These are phyloP conservation scores for Scutellaria galericulata DNA, from an alignment of 257 asterid species.

Conservation along the genomic window DNA sequence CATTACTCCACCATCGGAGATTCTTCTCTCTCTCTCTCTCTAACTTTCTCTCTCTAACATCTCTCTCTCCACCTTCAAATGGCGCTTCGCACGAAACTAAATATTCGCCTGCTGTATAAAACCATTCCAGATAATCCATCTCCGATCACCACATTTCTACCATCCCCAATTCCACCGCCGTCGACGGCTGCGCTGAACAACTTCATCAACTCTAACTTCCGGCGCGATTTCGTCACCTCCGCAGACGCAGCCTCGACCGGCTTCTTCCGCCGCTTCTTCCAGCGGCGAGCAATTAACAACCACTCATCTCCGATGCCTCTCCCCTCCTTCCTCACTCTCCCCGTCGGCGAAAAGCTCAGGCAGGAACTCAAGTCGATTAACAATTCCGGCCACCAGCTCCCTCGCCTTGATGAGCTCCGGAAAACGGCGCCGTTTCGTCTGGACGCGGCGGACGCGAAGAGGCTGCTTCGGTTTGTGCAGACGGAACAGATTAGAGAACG, in stretches of 20 bases:
- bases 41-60: too few relatives aligned
- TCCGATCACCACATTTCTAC: constrained; percentile 30
- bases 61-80: constrained; percentile 37
- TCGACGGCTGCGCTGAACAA: constrained; percentile 23
- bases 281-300: constrained; percentile 55
- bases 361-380: constrained; percentile 55
- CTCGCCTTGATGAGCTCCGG: constrained; percentile 39
- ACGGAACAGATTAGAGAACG: constrained; percentile 51
- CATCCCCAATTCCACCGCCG: constrained; percentile 28
- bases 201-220: constrained; percentile 20
- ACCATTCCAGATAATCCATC: constrained; percentile 23
- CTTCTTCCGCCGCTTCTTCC: constrained; percentile 57
- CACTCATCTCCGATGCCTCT: constrained; percentile 45
- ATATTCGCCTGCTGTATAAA: constrained; percentile 34
- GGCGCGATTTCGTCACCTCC: constrained; percentile 39
- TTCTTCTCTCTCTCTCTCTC: neutral
- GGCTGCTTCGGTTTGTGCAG: constrained; percentile 56
- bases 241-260: constrained; percentile 36
- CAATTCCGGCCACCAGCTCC: constrained; percentile 41
- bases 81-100: constrained; percentile 66
- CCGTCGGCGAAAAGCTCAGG: constrained; percentile 70
- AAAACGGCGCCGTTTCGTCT: constrained; percentile 35
- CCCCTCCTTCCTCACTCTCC: constrained; percentile 60
- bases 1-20: constrained; percentile 38
- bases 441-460: constrained; percentile 56